Conservation (phyloP, 352 stramenopile genomes). For the Phytopythium sindhum region DNA sequence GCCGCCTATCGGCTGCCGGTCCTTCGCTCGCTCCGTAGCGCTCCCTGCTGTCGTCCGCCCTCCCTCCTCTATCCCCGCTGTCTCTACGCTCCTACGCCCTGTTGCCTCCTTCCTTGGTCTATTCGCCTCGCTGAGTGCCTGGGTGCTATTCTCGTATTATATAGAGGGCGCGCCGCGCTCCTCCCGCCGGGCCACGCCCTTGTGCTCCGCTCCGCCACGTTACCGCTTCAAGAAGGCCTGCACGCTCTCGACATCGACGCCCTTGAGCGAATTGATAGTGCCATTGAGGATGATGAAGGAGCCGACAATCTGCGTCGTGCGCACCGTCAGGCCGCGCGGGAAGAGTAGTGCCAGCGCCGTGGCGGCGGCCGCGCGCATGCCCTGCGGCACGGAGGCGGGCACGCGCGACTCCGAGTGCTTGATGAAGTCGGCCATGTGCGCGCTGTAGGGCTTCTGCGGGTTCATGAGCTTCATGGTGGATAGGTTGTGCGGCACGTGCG, state of each 20-base stretch:
- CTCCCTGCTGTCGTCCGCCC: too few species aligned
- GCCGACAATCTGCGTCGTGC: slow-evolving; percentile 89
- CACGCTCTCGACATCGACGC: slow-evolving; percentile 59
- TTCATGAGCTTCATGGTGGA: slow-evolving; percentile 96
- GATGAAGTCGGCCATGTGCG: slow-evolving; percentile 86
- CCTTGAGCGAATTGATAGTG: slow-evolving; percentile 89
- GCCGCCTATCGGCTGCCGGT: too few species aligned
- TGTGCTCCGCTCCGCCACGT: slow-evolving; percentile 4
- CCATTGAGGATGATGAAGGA: slow-evolving; percentile 94
- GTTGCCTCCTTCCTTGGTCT: background rate
- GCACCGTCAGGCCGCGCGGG: slow-evolving; percentile 86
- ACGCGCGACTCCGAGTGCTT: slow-evolving; percentile 79
- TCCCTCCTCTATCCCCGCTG: slow-evolving; percentile 2
- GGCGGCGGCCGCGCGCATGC: slow-evolving; percentile 61
- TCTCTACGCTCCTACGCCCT: slow-evolving; percentile 3
- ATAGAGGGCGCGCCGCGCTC: background rate
- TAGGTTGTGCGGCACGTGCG: slow-evolving; percentile 94
- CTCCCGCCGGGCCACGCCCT: background rate
- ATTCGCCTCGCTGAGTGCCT: background rate
- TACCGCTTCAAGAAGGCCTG: slow-evolving; percentile 34
- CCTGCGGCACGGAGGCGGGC: slow-evolving; percentile 66
- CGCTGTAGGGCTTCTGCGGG: slow-evolving; percentile 81
- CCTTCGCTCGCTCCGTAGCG: too few species aligned
- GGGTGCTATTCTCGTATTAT: background rate
- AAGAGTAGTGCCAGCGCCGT: slow-evolving; percentile 82